These are phyloP conservation scores for Dacryopinax primogenitus DNA, from an alignment of 768 basidiomycete genomes.

Conservation along the genomic window DNA sequence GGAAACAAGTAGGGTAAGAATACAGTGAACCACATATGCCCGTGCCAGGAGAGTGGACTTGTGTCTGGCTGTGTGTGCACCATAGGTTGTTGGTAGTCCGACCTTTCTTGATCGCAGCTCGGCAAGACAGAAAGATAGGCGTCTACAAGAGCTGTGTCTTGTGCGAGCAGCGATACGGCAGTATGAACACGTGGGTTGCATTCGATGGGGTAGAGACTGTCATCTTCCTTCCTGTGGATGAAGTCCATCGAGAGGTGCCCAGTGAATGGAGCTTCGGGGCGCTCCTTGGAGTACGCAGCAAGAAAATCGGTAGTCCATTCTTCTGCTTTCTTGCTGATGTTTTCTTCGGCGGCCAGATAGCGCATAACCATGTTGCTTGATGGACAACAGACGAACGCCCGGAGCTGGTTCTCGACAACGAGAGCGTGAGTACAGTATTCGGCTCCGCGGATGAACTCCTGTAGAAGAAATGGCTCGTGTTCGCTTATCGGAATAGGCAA, in stretches of 20 bases:
- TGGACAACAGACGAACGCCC: constrained; percentile 27
- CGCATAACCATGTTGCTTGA: constrained; percentile 30
- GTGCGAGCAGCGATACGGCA: constrained; percentile 22
- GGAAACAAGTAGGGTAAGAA: constrained; percentile 21
- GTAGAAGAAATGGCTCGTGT: constrained; percentile 27
- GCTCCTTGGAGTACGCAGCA: constrained; percentile 17
- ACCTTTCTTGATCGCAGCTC: background rate
- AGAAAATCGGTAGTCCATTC: constrained; percentile 25
- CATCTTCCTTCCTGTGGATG: constrained; percentile 23
- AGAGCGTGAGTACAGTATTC: constrained; percentile 29
- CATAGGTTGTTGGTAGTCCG: background rate
- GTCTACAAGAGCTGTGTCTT: constrained; percentile 7
- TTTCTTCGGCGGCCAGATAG: constrained; percentile 23
- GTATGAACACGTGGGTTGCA: constrained; percentile 29
- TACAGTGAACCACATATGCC: constrained; percentile 24
- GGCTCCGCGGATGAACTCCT: constrained; percentile 27
- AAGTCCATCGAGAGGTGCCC: constrained; percentile 29
- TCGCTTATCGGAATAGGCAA: constrained; percentile 16
- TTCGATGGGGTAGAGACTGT: constrained; percentile 26
- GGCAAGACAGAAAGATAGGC: constrained; percentile 12
- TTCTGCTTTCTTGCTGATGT: constrained; percentile 21
- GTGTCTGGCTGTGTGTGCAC: constrained; percentile 17
- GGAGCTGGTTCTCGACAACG: constrained; percentile 24
- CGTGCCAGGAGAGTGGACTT: constrained; percentile 23
- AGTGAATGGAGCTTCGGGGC: constrained; percentile 18